Evolutionary conservation across 169 alveolate genomes (phyloP), one percentile per base, ranked within the genome.

Genomic region (Pseudocohnilembus persalinus): DNA sequence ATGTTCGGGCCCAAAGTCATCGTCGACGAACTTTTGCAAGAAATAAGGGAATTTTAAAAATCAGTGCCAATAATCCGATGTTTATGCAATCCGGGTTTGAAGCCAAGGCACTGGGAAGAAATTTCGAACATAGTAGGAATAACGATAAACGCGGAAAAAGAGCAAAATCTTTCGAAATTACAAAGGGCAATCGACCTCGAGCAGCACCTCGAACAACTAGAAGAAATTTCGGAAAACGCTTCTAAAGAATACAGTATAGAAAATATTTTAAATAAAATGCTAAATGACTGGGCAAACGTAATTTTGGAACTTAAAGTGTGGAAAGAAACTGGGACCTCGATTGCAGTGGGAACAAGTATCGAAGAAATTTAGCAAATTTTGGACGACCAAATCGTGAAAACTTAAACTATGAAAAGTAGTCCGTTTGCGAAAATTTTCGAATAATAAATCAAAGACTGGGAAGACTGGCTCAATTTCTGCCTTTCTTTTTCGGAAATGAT

Each of bases 61-160:
- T 86, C 84, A 35, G 82, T 95, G 35, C 97, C 98, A 4, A 79
- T 95, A 33, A 84, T 96, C 29, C 89, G 92, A 76, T 93, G 95
- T 4, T 86, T 96, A 29, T 89, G 97, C 86, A 96, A 95, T 81
- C 90, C 92, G 72, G 99, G 98, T 26, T 84, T 97, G 77, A 92
- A 95, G 33, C 96, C 90, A 28, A 84, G 98, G 78, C 99, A 97
- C 88, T 94, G 97, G 97, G 94, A 94, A 29, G 97, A 93, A 93
- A 92, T 97, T 31, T 88, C 96, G 74, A 91, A 91, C 72, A 83
- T 90, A 77, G 92, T 96, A 11, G 97, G 97, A 74, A 89, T 94
- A 72, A 90, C 92, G 49, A 89, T 96, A 26, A 97, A 93, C n/a
- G 94, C 96, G 64, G 93, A 91, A 26, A 94, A 94, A 81, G 90